Evolutionary conservation across 2,329 filamentous ascomycete species (phyloP), one percentile per base, ranked within the genome.

Genomic region (Calonectria hongkongensis): DNA sequence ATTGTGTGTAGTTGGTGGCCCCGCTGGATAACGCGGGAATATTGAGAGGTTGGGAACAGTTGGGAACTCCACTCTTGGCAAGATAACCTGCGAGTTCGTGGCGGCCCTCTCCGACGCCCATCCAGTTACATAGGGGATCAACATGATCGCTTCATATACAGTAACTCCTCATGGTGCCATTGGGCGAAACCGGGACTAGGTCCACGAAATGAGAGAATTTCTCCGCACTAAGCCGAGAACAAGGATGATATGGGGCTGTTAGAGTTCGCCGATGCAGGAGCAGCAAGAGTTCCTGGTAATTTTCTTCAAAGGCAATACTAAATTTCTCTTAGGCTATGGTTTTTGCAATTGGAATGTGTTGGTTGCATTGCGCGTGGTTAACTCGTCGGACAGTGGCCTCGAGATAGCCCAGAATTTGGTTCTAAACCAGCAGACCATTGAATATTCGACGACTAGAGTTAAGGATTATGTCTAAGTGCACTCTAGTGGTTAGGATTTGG

Each of bases 21-120:
- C 54, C 36, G 54, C 36, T 60, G 54, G 54, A 60, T 41, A 60
- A 60, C 30, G 16, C 33, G 54, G 54, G 15, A 60, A 25, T 60
- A 60, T 60, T 41, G 54, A 60, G 54, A 33, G 54, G 21, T 41
- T 41, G 25, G 54, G 33, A 60, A 21, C 33, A 10, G 36, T 41
- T 41, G 4, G 33, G 13, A 60, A 60, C 54, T 60, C 54, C 33
- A 60, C 54, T 41, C 25, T 39, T 15, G n/a, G 30, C n/a, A 27
- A 41, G 36, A 41, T 27, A 25, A 28, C 33, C 54, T 21, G 27
- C 28, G 54, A 25, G 54, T 60, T 60, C 36, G 28, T 60, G 21
- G 54, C 54, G 54, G 54, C 36, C 54, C 21, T 60, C 54, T 12
- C 54, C 54, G 54, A 60, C 28, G 15, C 54, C 13, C 54, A 18